Evolutionary conservation across 495 filamentous ascomycete genomes (phyloP).

Genomic region (Aspergillus cavernicola): DNA sequence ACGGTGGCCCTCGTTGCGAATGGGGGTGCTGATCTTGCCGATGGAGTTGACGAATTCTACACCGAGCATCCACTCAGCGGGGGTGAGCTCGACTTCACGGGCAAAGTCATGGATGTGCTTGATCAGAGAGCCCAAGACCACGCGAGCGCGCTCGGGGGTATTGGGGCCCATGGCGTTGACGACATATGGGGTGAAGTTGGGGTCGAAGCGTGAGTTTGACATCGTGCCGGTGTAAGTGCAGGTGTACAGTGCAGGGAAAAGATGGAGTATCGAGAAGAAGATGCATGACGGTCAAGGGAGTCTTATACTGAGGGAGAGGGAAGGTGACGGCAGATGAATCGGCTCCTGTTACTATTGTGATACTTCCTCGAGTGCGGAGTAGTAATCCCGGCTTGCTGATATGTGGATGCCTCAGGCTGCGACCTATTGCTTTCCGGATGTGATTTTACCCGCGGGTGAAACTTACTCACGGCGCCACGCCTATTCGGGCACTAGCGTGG

Average conservation of each 20-base stretch:
- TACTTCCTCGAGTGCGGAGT: conserved; percentile 17
- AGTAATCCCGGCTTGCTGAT: too few relatives aligned
- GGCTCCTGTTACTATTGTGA: too few relatives aligned
- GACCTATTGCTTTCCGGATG: too few relatives aligned
- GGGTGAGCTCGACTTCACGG: conserved; percentile 74
- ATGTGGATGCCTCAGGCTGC: too few relatives aligned
- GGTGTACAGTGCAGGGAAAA: not conserved
- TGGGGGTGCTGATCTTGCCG: conserved; percentile 52
- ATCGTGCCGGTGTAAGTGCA: conserved; percentile 16
- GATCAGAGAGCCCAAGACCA: conserved; percentile 63
- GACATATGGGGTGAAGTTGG: conserved; percentile 71
- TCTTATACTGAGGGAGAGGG: conserved; percentile 6
- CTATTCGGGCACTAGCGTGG: not conserved
- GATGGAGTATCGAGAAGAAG: not conserved
- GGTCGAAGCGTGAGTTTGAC: conserved; percentile 55
- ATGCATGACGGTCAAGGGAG: conserved; percentile 9
- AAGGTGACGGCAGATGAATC: conserved; percentile 27
- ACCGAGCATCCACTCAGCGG: conserved; percentile 76
- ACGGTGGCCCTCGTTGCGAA: conserved; percentile 73
- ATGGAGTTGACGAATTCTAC: conserved; percentile 59
- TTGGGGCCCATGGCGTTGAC: conserved; percentile 74
- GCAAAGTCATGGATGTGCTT: conserved; percentile 80
- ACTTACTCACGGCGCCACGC: not conserved
- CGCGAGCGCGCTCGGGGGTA: conserved; percentile 61
- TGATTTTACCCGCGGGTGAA: not conserved